Base-by-base conservation (phyloP, 2,329 filamentous ascomycete species). In the Triangularia setosa region DNA sequence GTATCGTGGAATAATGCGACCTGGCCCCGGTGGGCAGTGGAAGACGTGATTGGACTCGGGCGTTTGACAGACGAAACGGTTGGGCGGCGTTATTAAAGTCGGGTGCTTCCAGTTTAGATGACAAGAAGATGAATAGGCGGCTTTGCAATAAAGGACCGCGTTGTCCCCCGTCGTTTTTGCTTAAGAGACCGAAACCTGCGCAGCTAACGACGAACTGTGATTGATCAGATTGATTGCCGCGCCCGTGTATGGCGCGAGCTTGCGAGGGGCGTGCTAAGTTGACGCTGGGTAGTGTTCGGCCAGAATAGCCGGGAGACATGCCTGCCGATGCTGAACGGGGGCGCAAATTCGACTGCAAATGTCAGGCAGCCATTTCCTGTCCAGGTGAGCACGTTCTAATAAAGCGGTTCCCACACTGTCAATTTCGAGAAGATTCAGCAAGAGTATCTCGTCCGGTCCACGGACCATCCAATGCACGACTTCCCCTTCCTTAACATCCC, bases 171-270 rank as follows among this genome's bases (percentile, higher is more conserved):
- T 57, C 58, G 54, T 58, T 64, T 56, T 48, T 63, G 54, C 60
- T 65, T 57, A 62, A 57, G 60, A 56, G 18, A 25, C 48, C 44
- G 40, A 56, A 64, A 66, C 63, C 44, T 59, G 63, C 61, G 61
- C 63, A 65, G 40, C 27, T 35, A 64, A 63, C 59, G 61, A 35
- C 52, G 56, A 48, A 30, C 27, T 63, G 28, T 66, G 64, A 66
- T 62, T 69, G 67, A 63, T 61, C 54, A 55, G 63, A 57, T 60
- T 35, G 61, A 67, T 60, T 69, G 65, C 67, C 67, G 65, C 58
- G 40, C 33, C 23, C 57, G 62, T 27, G 56, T 60, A 55, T 53
- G 58, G 60, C 27, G 54, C 28, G 30, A 61, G 61, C 52, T 27
- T 28, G 11, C 18, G 40, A 55, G 52, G 52, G 52, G 40, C 21